Base-by-base conservation (phyloP, 768 basidiomycete species). In the Polyporus arcularius region DNA sequence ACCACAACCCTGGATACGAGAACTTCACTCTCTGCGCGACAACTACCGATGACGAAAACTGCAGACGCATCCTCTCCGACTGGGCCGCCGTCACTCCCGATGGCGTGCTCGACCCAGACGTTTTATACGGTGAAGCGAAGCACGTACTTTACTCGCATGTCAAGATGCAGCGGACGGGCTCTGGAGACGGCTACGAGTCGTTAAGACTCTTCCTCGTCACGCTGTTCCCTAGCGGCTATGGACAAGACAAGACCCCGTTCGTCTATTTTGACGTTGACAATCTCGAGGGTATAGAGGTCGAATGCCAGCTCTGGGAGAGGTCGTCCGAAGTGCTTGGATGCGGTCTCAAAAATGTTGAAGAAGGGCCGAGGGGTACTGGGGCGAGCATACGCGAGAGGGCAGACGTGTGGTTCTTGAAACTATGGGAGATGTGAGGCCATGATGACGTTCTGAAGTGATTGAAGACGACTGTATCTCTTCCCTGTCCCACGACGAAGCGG, bases 201-300 rank as follows among this genome's bases (percentile, higher is more conserved):
- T 79, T 76, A 49, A 30, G n/a, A 1, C n/a, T 70, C 2, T 15
- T 50, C 12, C 46, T 66, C 3, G 67, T 72, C 14, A 60, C 59
- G 1, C 63, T 76, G 4, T 78, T 72, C 63, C 71, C 75, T 0
- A 15, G 70, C 1, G 76, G 78, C 6, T 78, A 73, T 48, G 78
- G 79, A 12, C 66, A 60, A 21, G 72, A 79, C 45, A 48, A 31
- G 21, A 74, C 67, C 7, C 74, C 78, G 7, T 79, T 52, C n/a
- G 43, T 16, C 16, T n/a, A 45, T 18, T 8, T 8, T 45, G 43
- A 16, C 8, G 14, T 9, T 4, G 1, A 12, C 11, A 6, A 6
- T 35, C 35, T 11, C 11, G 35, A n/a, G 43, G 21, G 16, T 21
- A 9, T 16, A 16, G 43, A 45, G n/a, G 43, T 45, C n/a, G 43